Base-by-base conservation (phyloP, 2,329 filamentous ascomycete genomes). In the Ophiostoma pallidulum region DNA sequence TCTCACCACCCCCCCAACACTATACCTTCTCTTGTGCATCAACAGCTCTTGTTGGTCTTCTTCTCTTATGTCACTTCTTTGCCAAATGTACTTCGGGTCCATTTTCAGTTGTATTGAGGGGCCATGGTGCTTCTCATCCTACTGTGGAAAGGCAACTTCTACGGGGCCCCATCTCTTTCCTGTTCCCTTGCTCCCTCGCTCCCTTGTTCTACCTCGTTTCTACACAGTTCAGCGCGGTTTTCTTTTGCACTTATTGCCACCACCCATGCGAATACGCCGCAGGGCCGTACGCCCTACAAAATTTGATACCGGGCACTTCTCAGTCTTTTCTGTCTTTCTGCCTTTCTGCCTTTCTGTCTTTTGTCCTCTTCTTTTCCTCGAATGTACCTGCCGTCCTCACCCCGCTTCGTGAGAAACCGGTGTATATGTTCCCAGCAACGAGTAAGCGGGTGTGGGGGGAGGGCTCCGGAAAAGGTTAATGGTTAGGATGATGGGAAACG, bases 301-400 rank as follows among this genome's bases (percentile, higher is more conserved):
- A 46, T 45, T 45, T 46, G 48, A 50, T 46, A 46, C 43, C 43
- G 39, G 36, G 42, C 42, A n/a, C n/a, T n/a, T n/a, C n/a, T n/a
- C n/a, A 38, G 37, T 19, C 9, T 45, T 16, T 29, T 45, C 22
- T 8, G 26, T 35, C 24, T 40, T 4, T 20, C 20, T 26, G n/a
- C 4, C 26, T 2, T 24, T 18, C 19, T 20, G 5, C 24, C 6
- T 28, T 28, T 28, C 10, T 28, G 10, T n/a, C n/a, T n/a, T n/a
- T n/a, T n/a, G n/a, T n/a, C n/a, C n/a, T n/a, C n/a, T n/a, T n/a
- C n/a, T n/a, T n/a, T n/a, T n/a, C n/a, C n/a, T n/a, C n/a, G n/a
- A n/a, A n/a, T n/a, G n/a, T n/a, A n/a, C n/a, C n/a, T n/a, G n/a
- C n/a, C n/a, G n/a, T n/a, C n/a, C n/a, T n/a, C n/a, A n/a, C n/a